Evolutionary conservation across 495 filamentous ascomycete species (phyloP), one percentile per base, ranked within the genome.

Genomic region (Tuber magnatum): DNA sequence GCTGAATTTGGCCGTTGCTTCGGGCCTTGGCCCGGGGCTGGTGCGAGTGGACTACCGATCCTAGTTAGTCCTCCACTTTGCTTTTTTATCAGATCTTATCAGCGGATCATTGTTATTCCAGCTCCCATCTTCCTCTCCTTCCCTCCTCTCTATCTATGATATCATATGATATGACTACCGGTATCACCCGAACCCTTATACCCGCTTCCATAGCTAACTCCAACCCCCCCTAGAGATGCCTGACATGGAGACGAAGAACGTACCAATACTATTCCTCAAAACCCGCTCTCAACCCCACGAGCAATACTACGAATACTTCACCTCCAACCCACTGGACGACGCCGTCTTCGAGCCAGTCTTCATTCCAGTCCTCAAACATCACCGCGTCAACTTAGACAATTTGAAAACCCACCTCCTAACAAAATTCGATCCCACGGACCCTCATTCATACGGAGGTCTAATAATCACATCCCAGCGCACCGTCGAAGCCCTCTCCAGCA

Each of bases 401-500:
- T 83, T 91, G 39, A 82, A 83, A 70, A 56, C 80, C 32, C 82
- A 89, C 46, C 83, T 91, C 76, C 75, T 76, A 28, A 35, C 10
- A 10, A 65, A 65, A 35, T 65, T 32, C 56, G 28, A 65, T 65
- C 72, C 14, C 71, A 65, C 20, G 73, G 68, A 72, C 71, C 78
- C 61, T 32, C 18, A 38, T 43, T 40, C 38, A 56, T 97, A 97
- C 83, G 93, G 93, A 20, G 94, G 92, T 1, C 82, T 97, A 71
- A 92, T 97, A 70, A 96, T 99, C 83, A 99, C 95, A 1, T 97
- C 93, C 28, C 96, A 98, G 82, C 89, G 96, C 32, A 92, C 95
- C 9, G 95, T 97, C 18, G 95, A 97, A 80, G 94, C 90, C 2
- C 94, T 97, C 77, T 85, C 89, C 18, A 82, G 86, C 43, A 85